Percentiles rank a stretch among this genome's conserved stretches.
Conservation (phyloP, 495 filamentous ascomycete species). For the Aspergillus homomorphus region DNA sequence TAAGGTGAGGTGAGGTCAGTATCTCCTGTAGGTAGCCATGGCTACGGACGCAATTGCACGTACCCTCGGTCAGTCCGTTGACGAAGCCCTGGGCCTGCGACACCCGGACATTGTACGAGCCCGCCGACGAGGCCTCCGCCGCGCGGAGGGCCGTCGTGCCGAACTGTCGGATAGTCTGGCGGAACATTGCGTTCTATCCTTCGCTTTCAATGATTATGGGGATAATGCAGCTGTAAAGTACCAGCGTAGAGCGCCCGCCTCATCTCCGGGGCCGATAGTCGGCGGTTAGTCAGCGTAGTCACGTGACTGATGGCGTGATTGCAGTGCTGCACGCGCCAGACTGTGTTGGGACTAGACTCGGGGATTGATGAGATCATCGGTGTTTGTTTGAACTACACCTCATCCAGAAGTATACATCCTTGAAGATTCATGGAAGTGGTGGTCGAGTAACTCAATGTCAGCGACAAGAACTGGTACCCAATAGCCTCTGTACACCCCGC, state of each 20-base stretch:
- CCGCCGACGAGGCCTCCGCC: constrained; percentile 51
- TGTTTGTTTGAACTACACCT: too few species aligned
- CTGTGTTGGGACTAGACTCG: not conserved
- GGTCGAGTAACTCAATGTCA: too few species aligned
- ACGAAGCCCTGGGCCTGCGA: constrained; percentile 82
- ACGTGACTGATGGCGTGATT: constrained; percentile 30
- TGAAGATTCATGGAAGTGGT: too few species aligned
- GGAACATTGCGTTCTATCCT: constrained; percentile 48
- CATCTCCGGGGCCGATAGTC: constrained; percentile 20
- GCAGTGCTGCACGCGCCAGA: not conserved
- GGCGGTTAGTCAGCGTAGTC: constrained; percentile 23
- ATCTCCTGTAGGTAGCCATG: constrained; percentile 3
- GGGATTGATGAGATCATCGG: not conserved
- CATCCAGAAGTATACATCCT: too few species aligned
- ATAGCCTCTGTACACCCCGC: too few species aligned
- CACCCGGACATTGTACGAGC: constrained; percentile 56
- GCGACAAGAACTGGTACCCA: too few species aligned
- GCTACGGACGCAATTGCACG: constrained; percentile 50
- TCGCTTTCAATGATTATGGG: not conserved
- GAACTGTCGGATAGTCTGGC: constrained; percentile 54
- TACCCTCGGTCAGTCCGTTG: constrained; percentile 69
- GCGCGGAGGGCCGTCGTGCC: constrained; percentile 52
- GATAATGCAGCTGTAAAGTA: constrained; percentile 5
- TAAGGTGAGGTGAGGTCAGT: too few species aligned
- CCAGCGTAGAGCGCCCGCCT: constrained; percentile 6